Percentiles rank a stretch among this genome's conserved stretches.
phyloP scores from a whole-genome alignment of 2,329 filamentous ascomycete species.

The Claviceps humidiphila region DNA sequence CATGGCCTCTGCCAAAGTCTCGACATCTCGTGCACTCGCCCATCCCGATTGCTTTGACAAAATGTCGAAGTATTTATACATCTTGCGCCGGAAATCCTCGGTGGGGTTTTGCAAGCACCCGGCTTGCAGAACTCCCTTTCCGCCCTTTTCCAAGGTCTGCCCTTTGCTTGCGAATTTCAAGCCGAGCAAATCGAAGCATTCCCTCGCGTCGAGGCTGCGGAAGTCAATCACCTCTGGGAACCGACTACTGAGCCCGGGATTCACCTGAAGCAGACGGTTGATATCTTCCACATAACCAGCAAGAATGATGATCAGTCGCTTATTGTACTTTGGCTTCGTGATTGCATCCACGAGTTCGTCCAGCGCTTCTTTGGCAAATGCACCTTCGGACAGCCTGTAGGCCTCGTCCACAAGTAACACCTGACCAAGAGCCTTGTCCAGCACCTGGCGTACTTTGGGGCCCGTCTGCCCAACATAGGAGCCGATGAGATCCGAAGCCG shows the following conservation, averaged over 20 bases:
- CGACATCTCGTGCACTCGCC: constrained; percentile 52
- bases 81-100: constrained; percentile 1
- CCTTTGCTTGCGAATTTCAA: constrained; percentile 25
- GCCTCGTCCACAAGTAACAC: constrained; percentile 64
- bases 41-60: constrained; percentile 32
- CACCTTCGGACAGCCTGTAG: constrained; percentile 45
- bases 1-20: constrained; percentile 37
- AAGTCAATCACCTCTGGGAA: constrained; percentile 53
- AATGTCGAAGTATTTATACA: constrained; percentile 19
- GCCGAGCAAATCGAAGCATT: constrained; percentile 25
- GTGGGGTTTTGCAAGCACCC: constrained; percentile 13
- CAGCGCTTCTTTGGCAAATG: constrained; percentile 43
- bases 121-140: constrained; percentile 11
- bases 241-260: constrained; percentile 49
- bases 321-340: constrained; percentile 41
- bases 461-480: constrained; percentile 58
- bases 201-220: constrained; percentile 23
- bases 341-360: constrained; percentile 39
- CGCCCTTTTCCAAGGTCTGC: constrained; percentile 7
- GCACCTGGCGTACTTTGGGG: constrained; percentile 43
- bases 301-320: constrained; percentile 52
- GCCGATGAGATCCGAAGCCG: constrained; percentile 55
- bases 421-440: constrained; percentile 50
- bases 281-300: constrained; percentile 58
- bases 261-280: constrained; percentile 45